Evolutionary conservation across 148 eudicot genomes (phyloP).

Genomic region (Vaccinium vitisidaea): DNA sequence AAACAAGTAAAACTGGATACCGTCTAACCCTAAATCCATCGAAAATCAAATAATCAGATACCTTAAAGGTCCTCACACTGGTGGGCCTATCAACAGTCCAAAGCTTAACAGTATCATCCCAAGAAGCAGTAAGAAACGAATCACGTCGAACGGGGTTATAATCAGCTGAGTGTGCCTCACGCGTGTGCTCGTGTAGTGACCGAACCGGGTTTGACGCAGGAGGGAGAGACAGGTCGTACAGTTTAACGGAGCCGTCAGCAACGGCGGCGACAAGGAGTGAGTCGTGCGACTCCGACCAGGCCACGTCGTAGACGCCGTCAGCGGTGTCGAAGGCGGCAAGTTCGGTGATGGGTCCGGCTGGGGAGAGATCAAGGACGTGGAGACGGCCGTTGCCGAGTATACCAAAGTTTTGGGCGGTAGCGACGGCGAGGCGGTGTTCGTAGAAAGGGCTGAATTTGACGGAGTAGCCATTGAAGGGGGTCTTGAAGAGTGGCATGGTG

Average conservation of each 20-base stretch:
- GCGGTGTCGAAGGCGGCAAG: conserved; percentile 85
- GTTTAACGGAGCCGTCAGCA: conserved; percentile 82
- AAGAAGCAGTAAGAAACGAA: conserved; percentile 72
- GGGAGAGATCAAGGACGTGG: conserved; percentile 72
- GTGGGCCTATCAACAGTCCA: conserved; percentile 85
- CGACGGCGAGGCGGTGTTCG: conserved; percentile 85
- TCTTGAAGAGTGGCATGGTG: conserved; percentile 75
- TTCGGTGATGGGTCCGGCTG: conserved; percentile 48
- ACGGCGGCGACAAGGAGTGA: conserved; percentile 75
- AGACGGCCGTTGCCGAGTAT: conserved; percentile 96
- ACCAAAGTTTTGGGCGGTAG: conserved; percentile 93
- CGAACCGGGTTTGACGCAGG: conserved; percentile 71
- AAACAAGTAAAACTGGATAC: not conserved
- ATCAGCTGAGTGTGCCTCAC: conserved; percentile 76
- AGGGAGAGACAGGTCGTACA: conserved; percentile 82
- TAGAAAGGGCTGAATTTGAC: conserved; percentile 96
- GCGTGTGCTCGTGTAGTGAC: conserved; percentile 76
- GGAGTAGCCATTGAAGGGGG: conserved; percentile 91
- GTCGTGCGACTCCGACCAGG: conserved; percentile 96
- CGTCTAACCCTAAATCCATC: not conserved
- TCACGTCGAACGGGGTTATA: conserved; percentile 77
- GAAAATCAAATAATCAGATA: not conserved
- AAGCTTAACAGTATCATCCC: conserved; percentile 91
- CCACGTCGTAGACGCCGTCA: conserved; percentile 86
- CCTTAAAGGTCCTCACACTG: conserved; percentile 78